Evolutionary conservation across 345 rosid genomes (phyloP), one percentile per base, ranked within the genome.

Genomic region (Clausena lansium): DNA sequence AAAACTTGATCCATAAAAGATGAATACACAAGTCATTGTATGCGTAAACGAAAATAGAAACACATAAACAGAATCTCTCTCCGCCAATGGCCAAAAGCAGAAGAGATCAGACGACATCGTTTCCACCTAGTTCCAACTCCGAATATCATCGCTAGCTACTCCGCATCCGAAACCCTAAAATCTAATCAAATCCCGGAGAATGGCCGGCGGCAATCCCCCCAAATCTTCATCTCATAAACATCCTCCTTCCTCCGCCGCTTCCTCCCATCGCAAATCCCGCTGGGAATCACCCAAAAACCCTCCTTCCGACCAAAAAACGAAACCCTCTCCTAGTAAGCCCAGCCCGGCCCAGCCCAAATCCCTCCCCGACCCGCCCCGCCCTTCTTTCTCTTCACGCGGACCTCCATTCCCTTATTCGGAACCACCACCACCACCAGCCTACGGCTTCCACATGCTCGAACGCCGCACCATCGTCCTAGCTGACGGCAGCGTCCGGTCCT

Each of bases 391-490:
- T 19, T 81, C 78, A 10, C 70, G 54, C 27, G 82, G 77, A 13
- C 78, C 81, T 19, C 79, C 77, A 6, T 81, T 84, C 66, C 81
- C 84, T 20, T 86, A 90, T 76, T 88, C 88, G n/a, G 97, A 93
- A 36, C 91, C 94, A 14, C 94, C 92, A 1, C 95, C 98, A 4
- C 90, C 92, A 4, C 93, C 98, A 3, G 78, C 96, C 11, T 97
- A 97, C 54, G 99, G 94, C 71, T 93, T 89, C 75, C 98, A 97
- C 81, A 91, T 97, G 98, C 90, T 97, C 14, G 98, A 97, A 73
- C 95, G 99, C 32, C 93, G 97, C 35, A 75, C 96, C 6, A 91
- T 97, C 28, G 79, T 81, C 79, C 97, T 97, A 36, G 88, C 92
- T 36, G 98, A 97, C 71, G 98, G 99, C 20, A 93, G 93, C 81